phyloP scores from a whole-genome alignment of 768 basidiomycete genomes.

The Termitomyces sp. region DNA sequence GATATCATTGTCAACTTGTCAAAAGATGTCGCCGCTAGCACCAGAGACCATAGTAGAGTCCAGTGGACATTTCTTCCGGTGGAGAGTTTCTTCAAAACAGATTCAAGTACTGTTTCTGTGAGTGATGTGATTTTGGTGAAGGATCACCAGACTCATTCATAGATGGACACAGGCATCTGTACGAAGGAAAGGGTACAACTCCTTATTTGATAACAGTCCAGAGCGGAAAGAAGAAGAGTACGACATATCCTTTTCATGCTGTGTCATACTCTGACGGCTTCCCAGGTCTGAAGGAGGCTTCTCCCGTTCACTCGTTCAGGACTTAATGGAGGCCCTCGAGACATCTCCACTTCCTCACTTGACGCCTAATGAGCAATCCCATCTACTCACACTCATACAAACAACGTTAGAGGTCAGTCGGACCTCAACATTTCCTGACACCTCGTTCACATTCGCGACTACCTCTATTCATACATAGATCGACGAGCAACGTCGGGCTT shows the following conservation, averaged over 20 bases:
- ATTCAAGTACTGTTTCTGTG: conserved; percentile 20
- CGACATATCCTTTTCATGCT: conserved; percentile 16
- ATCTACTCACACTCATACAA: conserved; percentile 81
- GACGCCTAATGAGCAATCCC: conserved; percentile 77
- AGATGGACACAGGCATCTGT: conserved; percentile 7
- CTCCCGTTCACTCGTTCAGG: conserved; percentile 55
- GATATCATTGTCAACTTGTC: conserved; percentile 72
- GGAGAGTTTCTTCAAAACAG: conserved; percentile 53
- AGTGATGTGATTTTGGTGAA: not conserved
- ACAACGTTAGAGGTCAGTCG: conserved; percentile 80
- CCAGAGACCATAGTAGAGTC: conserved; percentile 21
- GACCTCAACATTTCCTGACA: not conserved
- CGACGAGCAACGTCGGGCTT: conserved; percentile 84
- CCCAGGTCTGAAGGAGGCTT: conserved; percentile 54
- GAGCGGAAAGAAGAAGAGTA: conserved; percentile 48
- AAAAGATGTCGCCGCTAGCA: conserved; percentile 31
- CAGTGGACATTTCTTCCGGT: conserved; percentile 54
- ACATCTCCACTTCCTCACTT: conserved; percentile 64
- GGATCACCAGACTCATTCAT: not conserved
- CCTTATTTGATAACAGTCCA: conserved; percentile 48
- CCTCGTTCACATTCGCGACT: not conserved
- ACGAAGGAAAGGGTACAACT: conserved; percentile 43
- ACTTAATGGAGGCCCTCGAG: conserved; percentile 67
- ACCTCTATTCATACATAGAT: conserved; percentile 46
- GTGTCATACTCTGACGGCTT: conserved; percentile 11